phyloP scores from a whole-genome alignment of 371 early-diverging fungal genomes.

The Mycotypha africana region DNA sequence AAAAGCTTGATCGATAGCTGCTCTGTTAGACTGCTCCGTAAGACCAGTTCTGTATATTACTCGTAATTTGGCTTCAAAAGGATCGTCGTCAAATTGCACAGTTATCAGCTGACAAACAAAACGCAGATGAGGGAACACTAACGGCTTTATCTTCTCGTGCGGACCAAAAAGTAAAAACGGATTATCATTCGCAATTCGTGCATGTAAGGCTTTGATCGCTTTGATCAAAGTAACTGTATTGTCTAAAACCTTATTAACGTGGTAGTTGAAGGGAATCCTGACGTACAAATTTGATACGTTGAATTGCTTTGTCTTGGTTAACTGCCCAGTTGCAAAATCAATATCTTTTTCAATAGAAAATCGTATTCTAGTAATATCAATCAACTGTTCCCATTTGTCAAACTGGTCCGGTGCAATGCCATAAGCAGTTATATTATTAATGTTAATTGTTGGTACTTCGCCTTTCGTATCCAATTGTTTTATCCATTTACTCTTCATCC shows the following conservation, averaged over 20 bases:
- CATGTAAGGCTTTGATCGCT: slow-evolving; percentile 24
- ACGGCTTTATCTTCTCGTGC: slow-evolving; percentile 16
- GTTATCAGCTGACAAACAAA: slow-evolving; percentile 22
- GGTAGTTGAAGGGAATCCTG: slow-evolving; percentile 35
- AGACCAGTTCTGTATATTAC: slow-evolving; percentile 46
- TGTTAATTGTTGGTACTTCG: slow-evolving; percentile 2
- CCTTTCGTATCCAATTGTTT: slow-evolving; percentile 3
- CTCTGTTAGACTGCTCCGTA: slow-evolving; percentile 44
- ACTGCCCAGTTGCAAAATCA: slow-evolving; percentile 2
- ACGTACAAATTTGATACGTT: slow-evolving; percentile 24
- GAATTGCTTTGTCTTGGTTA: slow-evolving; percentile 14
- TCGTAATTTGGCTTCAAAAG: slow-evolving; percentile 51
- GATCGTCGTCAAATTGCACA: slow-evolving; percentile 48
- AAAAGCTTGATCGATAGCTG: slow-evolving; percentile 53
- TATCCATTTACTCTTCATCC: slow-evolving; percentile 13
- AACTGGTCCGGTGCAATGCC: slow-evolving; percentile 15
- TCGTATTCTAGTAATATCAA: slow-evolving; percentile 27
- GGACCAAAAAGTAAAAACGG: slow-evolving; percentile 31
- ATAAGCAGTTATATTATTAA: slow-evolving; percentile 24
- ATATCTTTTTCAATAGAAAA: slow-evolving; percentile 20
- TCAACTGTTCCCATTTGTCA: slow-evolving; percentile 33
- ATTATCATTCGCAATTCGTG: slow-evolving; percentile 18
- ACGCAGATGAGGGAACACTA: slow-evolving; percentile 19
- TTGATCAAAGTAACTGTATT: slow-evolving; percentile 29
- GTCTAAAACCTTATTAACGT: slow-evolving; percentile 36